These are phyloP conservation scores for Heracleum sosnowskyi DNA, from an alignment of 129 eudicot species.

Conservation along the genomic window DNA sequence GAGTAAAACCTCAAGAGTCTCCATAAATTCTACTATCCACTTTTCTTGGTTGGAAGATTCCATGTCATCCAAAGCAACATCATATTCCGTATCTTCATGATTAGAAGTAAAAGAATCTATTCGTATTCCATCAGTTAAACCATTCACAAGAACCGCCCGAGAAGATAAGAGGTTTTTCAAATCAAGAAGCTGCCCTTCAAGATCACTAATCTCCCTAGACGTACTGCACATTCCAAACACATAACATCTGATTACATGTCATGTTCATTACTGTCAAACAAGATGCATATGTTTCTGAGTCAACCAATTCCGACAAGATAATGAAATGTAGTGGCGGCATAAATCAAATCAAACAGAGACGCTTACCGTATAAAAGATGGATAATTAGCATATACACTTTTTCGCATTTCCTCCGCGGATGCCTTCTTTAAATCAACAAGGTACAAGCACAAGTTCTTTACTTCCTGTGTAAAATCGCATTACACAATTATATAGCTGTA, in stretches of 20 bases:
- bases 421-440: slow-evolving; percentile 78
- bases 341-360: neutral
- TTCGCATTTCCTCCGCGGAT: slow-evolving; percentile 99
- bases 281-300: neutral
- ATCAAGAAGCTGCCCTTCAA: slow-evolving; percentile 85
- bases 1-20: slow-evolving; percentile 57
- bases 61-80: slow-evolving; percentile 28
- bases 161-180: slow-evolving; percentile 60
- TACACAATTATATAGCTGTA: neutral
- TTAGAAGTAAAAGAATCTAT: slow-evolving; percentile 43
- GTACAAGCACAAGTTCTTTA: slow-evolving; percentile 49
- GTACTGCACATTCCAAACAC: slow-evolving; percentile 40
- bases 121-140: slow-evolving; percentile 67
- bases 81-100: slow-evolving; percentile 23
- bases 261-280: neutral
- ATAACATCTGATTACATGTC: neutral
- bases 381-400: slow-evolving; percentile 93
- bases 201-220: slow-evolving; percentile 86
- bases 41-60: slow-evolving; percentile 52
- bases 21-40: slow-evolving; percentile 63
- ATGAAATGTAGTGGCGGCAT: neutral
- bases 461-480: slow-evolving; percentile 44
- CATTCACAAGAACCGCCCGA: slow-evolving; percentile 59
- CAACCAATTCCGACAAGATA: neutral
- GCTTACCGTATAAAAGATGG: slow-evolving; percentile 76